Conservation (phyloP, 345 rosid genomes). For the Lenwebbia sp. region DNA sequence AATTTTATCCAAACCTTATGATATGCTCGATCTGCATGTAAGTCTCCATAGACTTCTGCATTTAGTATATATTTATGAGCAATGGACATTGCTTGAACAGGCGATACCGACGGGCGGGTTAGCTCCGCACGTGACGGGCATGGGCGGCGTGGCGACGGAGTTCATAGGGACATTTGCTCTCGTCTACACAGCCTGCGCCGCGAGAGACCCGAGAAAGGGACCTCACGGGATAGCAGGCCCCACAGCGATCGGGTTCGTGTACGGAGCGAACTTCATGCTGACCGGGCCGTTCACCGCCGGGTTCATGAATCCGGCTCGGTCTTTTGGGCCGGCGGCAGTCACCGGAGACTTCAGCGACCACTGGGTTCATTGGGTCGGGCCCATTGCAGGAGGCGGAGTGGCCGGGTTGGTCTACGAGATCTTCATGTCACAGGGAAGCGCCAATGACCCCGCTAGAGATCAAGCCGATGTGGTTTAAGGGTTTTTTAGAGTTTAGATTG, state of each 20-base stretch:
- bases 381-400: not conserved
- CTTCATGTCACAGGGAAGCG: not conserved
- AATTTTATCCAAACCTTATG: not conserved
- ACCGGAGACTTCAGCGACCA: constrained; percentile 1
- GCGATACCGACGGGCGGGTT: not conserved
- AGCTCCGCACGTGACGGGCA: not conserved
- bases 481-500: not conserved
- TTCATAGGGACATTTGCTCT: constrained; percentile 1
- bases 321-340: constrained; percentile 3
- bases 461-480: not conserved
- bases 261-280: constrained; percentile 3
- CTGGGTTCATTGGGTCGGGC: constrained; percentile 11
- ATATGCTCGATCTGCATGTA: not conserved
- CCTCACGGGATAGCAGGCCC: not conserved
- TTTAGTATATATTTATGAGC: not conserved
- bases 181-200: constrained; percentile 6
- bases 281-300: constrained; percentile 3
- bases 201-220: constrained; percentile 5
- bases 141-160: constrained; percentile 1
- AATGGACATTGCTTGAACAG: not conserved
- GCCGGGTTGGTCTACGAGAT: constrained; percentile 5
- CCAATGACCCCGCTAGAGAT: not conserved
- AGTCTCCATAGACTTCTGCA: not conserved
- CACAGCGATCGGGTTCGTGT: not conserved
- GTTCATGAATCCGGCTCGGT: constrained; percentile 9